A percentile compares a stretch with the other conserved stretches of the same genome.
phyloP scores from a whole-genome alignment of 306 rosid genomes.

The Styphnolobium japonicum region DNA sequence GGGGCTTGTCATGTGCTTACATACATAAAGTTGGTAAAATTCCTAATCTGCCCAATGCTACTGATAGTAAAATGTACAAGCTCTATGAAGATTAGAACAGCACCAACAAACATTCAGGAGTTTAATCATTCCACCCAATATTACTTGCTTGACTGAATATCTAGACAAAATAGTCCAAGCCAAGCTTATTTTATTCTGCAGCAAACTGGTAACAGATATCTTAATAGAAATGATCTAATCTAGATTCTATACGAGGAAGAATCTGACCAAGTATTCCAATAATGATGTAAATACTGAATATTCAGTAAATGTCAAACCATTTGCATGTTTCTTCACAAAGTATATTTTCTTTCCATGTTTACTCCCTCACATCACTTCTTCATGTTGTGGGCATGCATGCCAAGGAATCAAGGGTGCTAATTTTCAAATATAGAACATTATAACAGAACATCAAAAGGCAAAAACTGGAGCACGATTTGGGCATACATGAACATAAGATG shows the following conservation, averaged over 20 bases:
- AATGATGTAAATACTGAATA: neutral
- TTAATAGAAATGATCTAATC: neutral
- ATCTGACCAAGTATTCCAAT: neutral
- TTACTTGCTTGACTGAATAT: neutral
- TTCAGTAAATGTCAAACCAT: neutral
- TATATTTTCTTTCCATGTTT: conserved; percentile 3
- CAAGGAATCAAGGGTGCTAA: neutral
- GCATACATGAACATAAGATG: neutral
- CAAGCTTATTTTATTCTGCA: neutral
- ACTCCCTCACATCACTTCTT: neutral
- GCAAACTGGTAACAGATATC: neutral
- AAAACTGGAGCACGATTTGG: neutral
- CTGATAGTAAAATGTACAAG: neutral
- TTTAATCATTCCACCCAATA: neutral
- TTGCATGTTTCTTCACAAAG: neutral
- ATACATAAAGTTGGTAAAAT: neutral
- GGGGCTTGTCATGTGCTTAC: neutral
- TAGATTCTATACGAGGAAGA: neutral
- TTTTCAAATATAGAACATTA: neutral
- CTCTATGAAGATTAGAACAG: neutral
- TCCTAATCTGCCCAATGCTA: neutral
- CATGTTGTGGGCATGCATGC: neutral
- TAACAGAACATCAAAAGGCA: neutral
- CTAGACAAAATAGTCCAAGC: neutral
- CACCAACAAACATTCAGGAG: neutral